These are phyloP conservation scores for Panaeolus papilionaceus DNA, from an alignment of 768 basidiomycete genomes.

Conservation along the genomic window DNA sequence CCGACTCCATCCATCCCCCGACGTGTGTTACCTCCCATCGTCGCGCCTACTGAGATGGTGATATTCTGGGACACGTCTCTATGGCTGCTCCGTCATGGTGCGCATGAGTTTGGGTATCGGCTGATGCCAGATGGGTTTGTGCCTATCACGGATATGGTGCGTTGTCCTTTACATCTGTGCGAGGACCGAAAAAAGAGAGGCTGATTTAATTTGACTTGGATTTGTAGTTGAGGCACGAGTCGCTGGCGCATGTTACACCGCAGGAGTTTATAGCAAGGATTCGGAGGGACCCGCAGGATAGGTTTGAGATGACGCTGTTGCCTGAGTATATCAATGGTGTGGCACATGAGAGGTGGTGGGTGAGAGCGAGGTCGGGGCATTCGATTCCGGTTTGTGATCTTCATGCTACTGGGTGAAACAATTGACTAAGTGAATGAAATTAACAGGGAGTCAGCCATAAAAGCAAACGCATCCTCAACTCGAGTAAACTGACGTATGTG, in stretches of 20 bases:
- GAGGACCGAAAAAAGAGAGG: background rate
- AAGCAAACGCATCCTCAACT: constrained; percentile 27
- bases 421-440: background rate
- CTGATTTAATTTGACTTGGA: background rate
- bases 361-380: constrained; percentile 31
- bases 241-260: constrained; percentile 7
- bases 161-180: constrained; percentile 32
- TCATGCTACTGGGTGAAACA: background rate
- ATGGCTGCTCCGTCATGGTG: constrained; percentile 29
- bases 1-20: background rate
- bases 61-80: constrained; percentile 20
- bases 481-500: constrained; percentile 24
- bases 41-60: background rate
- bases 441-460: constrained; percentile 24
- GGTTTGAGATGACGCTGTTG: constrained; percentile 31
- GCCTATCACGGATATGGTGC: constrained; percentile 72
- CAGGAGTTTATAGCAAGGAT: constrained; percentile 25
- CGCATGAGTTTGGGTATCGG: constrained; percentile 26
- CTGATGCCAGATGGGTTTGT: constrained; percentile 72
- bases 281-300: constrained; percentile 24
- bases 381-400: constrained; percentile 27
- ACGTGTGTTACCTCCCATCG: background rate
- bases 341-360: constrained; percentile 31
- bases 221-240: constrained; percentile 20
- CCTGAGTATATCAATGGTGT: constrained; percentile 31